These are phyloP conservation scores for Colletotrichum tofieldiae DNA, from an alignment of 2,329 filamentous ascomycete species.

Conservation along the genomic window DNA sequence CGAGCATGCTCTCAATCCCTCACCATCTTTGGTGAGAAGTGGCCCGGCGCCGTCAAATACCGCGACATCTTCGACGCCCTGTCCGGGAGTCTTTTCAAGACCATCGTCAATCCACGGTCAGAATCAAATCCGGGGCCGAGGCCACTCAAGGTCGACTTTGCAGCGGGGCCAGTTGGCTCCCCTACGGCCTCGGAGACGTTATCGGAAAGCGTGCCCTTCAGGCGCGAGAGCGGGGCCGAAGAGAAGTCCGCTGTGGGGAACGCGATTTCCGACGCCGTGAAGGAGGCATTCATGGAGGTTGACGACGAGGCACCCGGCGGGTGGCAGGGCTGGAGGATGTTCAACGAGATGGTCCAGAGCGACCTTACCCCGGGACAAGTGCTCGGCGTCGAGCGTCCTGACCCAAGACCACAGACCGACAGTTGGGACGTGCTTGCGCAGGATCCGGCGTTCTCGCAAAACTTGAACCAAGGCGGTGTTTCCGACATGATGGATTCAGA, in stretches of 20 bases:
- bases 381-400: background rate
- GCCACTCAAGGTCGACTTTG: constrained; percentile 24
- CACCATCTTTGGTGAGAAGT: constrained; percentile 51
- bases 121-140: background rate
- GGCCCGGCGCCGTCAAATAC: constrained; percentile 49
- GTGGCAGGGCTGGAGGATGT: constrained; percentile 50
- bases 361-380: constrained; percentile 13
- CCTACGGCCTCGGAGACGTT: background rate
- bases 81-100: constrained; percentile 46
- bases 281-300: constrained; percentile 50
- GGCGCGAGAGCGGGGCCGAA: background rate
- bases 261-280: constrained; percentile 46
- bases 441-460: background rate
- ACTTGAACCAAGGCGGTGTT: background rate
- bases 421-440: background rate
- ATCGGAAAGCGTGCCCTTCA: background rate
- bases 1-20: constrained; percentile 49
- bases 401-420: no score
- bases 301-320: constrained; percentile 49
- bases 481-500: constrained; percentile 24
- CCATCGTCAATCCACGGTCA: constrained; percentile 41
- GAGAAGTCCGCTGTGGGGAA: constrained; percentile 19
- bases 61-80: constrained; percentile 50
- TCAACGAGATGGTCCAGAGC: constrained; percentile 48
- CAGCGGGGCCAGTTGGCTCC: constrained; percentile 6